Percentiles rank a stretch among this genome's conserved stretches.
Conservation (phyloP, 169 alveolate genomes). For the Plasmodium reichenowi region DNA sequence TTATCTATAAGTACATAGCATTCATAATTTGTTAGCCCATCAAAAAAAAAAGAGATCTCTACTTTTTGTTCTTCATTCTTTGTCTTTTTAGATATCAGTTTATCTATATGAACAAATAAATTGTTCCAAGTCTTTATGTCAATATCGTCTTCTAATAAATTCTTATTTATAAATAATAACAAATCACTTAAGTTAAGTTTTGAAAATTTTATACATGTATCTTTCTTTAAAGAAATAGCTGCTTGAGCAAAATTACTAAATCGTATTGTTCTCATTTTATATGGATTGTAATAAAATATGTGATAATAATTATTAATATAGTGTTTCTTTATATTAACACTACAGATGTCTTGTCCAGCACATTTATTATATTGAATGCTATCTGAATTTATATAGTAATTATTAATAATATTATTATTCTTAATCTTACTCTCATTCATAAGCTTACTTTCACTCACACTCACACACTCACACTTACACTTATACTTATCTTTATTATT, state of each 20-base stretch:
- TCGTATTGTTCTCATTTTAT: conserved; percentile 29
- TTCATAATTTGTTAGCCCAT: conserved; percentile 12
- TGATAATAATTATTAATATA: too few relatives aligned
- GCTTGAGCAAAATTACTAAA: conserved; percentile 42
- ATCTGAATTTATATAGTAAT: too few relatives aligned
- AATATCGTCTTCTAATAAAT: conserved; percentile 11
- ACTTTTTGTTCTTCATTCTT: conserved; percentile 34
- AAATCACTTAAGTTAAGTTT: conserved; percentile 44
- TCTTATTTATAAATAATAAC: conserved; percentile 12
- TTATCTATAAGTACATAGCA: conserved; percentile 23
- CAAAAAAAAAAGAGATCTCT: conserved; percentile 38
- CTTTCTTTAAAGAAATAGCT: conserved; percentile 30
- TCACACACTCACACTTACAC: too few relatives aligned
- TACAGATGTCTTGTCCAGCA: too few relatives aligned
- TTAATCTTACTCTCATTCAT: too few relatives aligned
- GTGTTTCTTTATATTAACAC: too few relatives aligned
- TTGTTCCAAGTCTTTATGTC: conserved; percentile 37
- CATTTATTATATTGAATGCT: too few relatives aligned
- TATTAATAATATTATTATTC: neutral
- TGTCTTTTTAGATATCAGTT: conserved; percentile 35
- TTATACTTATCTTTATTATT: too few relatives aligned
- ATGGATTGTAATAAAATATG: neutral
- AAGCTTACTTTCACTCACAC: too few relatives aligned
- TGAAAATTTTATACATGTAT: conserved; percentile 22
- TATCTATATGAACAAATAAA: conserved; percentile 52